phyloP scores from a whole-genome alignment of 768 basidiomycete species.

The Xerocomus spinulosus region DNA sequence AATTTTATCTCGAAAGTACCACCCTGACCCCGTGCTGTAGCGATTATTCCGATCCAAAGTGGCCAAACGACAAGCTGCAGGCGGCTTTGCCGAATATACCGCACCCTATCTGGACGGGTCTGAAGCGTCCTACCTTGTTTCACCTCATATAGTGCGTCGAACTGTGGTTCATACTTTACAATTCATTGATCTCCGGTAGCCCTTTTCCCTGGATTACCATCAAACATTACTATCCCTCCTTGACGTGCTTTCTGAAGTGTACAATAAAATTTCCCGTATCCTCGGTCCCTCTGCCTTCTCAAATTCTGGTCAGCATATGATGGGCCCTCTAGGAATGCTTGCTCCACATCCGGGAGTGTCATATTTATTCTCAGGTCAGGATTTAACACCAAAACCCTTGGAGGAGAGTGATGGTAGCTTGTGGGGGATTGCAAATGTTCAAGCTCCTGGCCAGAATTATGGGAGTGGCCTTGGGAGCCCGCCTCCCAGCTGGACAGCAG shows the following conservation, averaged over 20 bases:
- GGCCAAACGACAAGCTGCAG: slow-evolving; percentile 47
- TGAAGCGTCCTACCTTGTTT: slow-evolving; percentile 66
- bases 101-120: slow-evolving; percentile 54
- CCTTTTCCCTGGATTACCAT: slow-evolving; percentile 87
- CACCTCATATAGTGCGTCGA: slow-evolving; percentile 67
- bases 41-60: slow-evolving; percentile 59
- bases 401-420: slow-evolving; percentile 50
- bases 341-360: slow-evolving; percentile 81
- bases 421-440: slow-evolving; percentile 68
- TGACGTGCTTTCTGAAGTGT: slow-evolving; percentile 85
- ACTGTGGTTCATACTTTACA: background rate
- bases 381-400: slow-evolving; percentile 35
- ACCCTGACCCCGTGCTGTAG: slow-evolving; percentile 27
- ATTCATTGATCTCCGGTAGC: slow-evolving; percentile 40
- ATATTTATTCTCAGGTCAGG: slow-evolving; percentile 53
- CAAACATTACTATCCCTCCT: slow-evolving; percentile 84
- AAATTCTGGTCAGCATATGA: slow-evolving; percentile 67
- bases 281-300: slow-evolving; percentile 80
- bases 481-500: slow-evolving; percentile 57
- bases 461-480: slow-evolving; percentile 42
- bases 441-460: slow-evolving; percentile 23
- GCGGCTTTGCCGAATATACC: slow-evolving; percentile 56
- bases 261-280: slow-evolving; percentile 79
- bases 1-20: background rate
- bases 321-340: slow-evolving; percentile 65